A percentile compares a stretch with the other conserved stretches of the same genome.
These are phyloP conservation scores for Violaceomyces palustris DNA, from an alignment of 1,284 basidiomycete species.

Conservation along the genomic window DNA sequence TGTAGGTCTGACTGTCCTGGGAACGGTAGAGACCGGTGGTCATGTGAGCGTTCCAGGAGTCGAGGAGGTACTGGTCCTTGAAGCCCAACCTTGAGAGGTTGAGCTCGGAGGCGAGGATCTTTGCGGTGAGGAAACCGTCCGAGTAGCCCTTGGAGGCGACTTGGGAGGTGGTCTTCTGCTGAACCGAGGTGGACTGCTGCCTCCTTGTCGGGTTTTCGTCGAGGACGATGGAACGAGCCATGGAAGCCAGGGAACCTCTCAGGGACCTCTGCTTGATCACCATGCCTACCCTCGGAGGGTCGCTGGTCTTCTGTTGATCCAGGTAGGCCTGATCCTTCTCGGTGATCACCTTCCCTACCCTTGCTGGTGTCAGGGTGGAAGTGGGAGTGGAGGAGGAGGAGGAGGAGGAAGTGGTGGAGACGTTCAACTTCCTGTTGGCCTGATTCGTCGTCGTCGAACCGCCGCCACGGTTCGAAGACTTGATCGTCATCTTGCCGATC, in stretches of 20 bases:
- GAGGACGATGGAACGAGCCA: constrained; percentile 3
- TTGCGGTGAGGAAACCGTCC: constrained; percentile 64
- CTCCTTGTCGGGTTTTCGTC: background rate
- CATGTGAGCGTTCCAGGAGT: constrained; percentile 50
- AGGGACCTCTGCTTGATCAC: constrained; percentile 1
- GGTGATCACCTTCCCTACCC: too few species aligned
- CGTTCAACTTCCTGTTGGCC: background rate
- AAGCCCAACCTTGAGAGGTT: constrained; percentile 65
- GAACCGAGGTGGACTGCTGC: constrained; percentile 1
- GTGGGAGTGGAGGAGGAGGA: too few species aligned
- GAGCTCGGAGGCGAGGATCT: constrained; percentile 59
- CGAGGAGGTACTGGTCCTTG: constrained; percentile 62
- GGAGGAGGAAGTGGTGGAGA: background rate
- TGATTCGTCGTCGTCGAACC: background rate
- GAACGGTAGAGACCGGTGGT: constrained; percentile 7
- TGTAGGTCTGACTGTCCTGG: constrained; percentile 11
- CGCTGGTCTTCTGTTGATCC: background rate
- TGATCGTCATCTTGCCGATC: background rate
- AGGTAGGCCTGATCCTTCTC: too few species aligned
- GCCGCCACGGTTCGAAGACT: background rate
- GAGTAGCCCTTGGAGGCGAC: constrained; percentile 57
- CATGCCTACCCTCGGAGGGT: constrained; percentile 4
- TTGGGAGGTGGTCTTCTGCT: constrained; percentile 2
- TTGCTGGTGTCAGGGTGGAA: too few species aligned
- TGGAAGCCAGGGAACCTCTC: constrained; percentile 2